phyloP scores from a whole-genome alignment of 163 green algal species.

The Prototheca cutis region DNA sequence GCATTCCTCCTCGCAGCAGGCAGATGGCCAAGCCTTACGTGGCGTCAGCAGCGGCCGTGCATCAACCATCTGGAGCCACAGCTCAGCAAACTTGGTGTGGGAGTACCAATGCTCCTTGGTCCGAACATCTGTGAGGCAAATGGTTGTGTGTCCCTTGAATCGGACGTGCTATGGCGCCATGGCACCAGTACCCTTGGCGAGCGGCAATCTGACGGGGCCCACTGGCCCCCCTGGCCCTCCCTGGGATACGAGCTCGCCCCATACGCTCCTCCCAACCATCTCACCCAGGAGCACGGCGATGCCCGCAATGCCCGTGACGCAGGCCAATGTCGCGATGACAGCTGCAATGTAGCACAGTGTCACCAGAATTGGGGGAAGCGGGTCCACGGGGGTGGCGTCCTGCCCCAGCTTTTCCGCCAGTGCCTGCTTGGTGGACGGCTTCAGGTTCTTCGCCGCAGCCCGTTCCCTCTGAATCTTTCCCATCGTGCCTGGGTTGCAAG shows the following conservation, averaged over 20 bases:
- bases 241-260: background rate
- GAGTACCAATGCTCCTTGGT: slow-evolving; percentile 8
- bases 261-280: background rate
- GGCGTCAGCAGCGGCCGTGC: too few relatives aligned
- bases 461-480: too few relatives aligned
- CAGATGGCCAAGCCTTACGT: too few relatives aligned
- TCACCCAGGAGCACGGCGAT: slow-evolving; percentile 4
- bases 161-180: background rate
- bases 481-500: too few relatives aligned
- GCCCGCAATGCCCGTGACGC: background rate
- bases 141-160: background rate
- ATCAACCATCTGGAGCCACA: slow-evolving; percentile 6
- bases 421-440: too few relatives aligned
- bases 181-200: too few relatives aligned
- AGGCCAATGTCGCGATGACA: background rate
- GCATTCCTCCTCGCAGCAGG: too few relatives aligned
- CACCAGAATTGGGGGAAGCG: background rate
- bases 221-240: background rate
- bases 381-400: too few relatives aligned
- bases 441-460: too few relatives aligned
- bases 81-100: slow-evolving; percentile 6
- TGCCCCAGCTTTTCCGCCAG: too few relatives aligned
- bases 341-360: background rate
- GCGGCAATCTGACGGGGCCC: too few relatives aligned
- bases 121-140: slow-evolving; percentile 8